Conservation (phyloP, 2,329 filamentous ascomycete genomes). For the Nemania sp. region DNA sequence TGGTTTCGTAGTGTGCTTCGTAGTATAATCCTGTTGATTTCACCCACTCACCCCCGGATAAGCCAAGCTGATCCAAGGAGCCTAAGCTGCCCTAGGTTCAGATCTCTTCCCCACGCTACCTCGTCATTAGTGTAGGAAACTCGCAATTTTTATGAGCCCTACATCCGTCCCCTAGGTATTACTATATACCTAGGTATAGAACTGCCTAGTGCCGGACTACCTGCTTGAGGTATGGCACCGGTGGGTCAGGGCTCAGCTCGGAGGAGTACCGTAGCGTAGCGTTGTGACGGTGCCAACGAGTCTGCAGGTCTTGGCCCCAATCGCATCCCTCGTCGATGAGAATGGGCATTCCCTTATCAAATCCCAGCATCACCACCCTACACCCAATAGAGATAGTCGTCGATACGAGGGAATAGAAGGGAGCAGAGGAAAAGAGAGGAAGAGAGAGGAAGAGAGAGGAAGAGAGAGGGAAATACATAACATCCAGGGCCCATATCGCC, state of each 20-base stretch:
- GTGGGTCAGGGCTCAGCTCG: conserved; percentile 14
- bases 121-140: background rate
- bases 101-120: conserved; percentile 8
- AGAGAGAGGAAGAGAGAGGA: background rate
- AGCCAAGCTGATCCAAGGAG: background rate
- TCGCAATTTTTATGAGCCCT: conserved; percentile 2
- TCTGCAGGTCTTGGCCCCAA: conserved; percentile 24
- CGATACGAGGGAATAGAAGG: conserved; percentile 6
- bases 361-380: conserved; percentile 12
- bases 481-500: background rate
- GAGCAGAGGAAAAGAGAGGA: background rate
- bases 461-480: too few relatives aligned
- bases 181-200: background rate
- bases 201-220: background rate
- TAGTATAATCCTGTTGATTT: background rate
- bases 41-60: background rate
- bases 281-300: conserved; percentile 19
- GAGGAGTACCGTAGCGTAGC: conserved; percentile 13
- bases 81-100: background rate
- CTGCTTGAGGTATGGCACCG: background rate
- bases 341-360: conserved; percentile 11
- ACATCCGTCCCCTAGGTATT: background rate
- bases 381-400: background rate
- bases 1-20: background rate
- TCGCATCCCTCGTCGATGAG: conserved; percentile 14